These are phyloP conservation scores for Apium graveolens DNA, from an alignment of 129 eudicot species.

Conservation along the genomic window DNA sequence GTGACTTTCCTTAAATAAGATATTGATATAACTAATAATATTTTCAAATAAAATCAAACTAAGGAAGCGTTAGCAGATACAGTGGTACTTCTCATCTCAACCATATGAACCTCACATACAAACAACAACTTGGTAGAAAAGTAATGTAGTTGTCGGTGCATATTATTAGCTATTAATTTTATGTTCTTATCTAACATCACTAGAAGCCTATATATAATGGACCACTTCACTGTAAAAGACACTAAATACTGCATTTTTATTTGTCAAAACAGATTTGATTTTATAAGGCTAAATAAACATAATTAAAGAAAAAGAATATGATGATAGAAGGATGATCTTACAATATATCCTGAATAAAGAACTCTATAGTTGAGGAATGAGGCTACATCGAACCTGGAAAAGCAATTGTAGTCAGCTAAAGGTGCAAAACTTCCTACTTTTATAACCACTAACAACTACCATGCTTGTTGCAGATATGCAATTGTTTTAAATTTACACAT, in stretches of 20 bases:
- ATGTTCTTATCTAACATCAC: not conserved
- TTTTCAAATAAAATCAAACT: not conserved
- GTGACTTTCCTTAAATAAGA: not conserved
- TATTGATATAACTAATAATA: not conserved
- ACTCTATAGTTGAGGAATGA: constrained; percentile 61
- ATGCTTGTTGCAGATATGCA: no score
- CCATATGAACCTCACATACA: not conserved
- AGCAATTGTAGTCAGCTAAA: constrained; percentile 3
- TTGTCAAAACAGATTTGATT: not conserved
- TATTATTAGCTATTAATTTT: not conserved
- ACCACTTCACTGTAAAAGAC: not conserved
- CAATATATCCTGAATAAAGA: constrained; percentile 59
- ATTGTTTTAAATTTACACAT: no score
- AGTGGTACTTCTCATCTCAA: not conserved
- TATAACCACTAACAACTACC: no score
- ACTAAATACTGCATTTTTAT: not conserved
- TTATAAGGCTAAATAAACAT: not conserved
- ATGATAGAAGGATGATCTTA: constrained; percentile 30
- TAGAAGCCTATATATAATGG: not conserved
- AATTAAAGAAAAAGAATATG: not conserved
- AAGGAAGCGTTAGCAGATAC: not conserved
- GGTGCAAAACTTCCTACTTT: not conserved
- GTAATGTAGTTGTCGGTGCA: not conserved
- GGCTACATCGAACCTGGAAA: constrained; percentile 80
- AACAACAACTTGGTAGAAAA: not conserved